Percentiles rank a stretch among this genome's conserved stretches.
These are phyloP conservation scores for Botrytis hyacinthi DNA, from an alignment of 2,329 filamentous ascomycete genomes.

Conservation along the genomic window DNA sequence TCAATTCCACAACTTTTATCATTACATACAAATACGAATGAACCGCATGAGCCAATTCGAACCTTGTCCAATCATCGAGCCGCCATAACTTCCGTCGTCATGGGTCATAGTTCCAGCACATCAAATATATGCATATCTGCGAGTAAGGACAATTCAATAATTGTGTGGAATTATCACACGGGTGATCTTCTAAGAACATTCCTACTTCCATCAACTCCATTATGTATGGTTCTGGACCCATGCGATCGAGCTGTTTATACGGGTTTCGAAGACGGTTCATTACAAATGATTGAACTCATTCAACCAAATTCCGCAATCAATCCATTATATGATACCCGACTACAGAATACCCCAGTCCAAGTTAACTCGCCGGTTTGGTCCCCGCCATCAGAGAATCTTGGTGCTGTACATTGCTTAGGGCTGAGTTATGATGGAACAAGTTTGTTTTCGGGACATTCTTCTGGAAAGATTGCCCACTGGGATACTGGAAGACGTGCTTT, in stretches of 20 bases:
- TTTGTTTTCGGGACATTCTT: conserved; percentile 76
- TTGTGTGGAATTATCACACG: conserved; percentile 88
- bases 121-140: conserved; percentile 82
- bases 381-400: conserved; percentile 44
- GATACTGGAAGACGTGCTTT: conserved; percentile 53
- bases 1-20: conserved; percentile 72
- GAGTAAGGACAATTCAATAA: conserved; percentile 81
- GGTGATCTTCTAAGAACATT: conserved; percentile 77
- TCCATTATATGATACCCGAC: conserved; percentile 44
- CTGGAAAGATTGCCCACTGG: conserved; percentile 78
- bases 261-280: conserved; percentile 73
- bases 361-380: conserved; percentile 50
- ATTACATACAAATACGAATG: conserved; percentile 50
- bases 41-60: conserved; percentile 66
- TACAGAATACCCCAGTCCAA: conserved; percentile 58
- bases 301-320: conserved; percentile 45
- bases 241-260: conserved; percentile 80
- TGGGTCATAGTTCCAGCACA: conserved; percentile 66
- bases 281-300: conserved; percentile 77
- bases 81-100: conserved; percentile 63
- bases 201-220: conserved; percentile 70
- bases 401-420: conserved; percentile 63
- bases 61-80: conserved; percentile 77
- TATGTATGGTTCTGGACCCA: conserved; percentile 75
- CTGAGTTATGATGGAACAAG: conserved; percentile 80